Evolutionary conservation across 257 asterid species (phyloP), one percentile per base, ranked within the genome.

Genomic region (Verbascum thapsus): DNA sequence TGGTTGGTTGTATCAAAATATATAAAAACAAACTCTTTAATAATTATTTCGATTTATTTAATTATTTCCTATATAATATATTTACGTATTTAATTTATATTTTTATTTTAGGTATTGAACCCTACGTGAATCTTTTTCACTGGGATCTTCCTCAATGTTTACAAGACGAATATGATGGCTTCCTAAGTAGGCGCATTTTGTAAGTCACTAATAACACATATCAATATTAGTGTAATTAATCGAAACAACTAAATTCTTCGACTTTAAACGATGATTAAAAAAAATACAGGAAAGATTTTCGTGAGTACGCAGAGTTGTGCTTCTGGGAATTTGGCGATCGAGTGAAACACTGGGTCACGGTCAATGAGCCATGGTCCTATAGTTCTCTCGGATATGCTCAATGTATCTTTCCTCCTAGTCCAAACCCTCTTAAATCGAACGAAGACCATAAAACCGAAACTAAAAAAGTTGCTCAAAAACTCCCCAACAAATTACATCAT

Each of bases 61-160:
- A 26, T 26, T 26, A 26, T 26, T 26, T 26, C 3, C 5, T 26
- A 5, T 26, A 26, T 26, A 26, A 5, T 26, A 26, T 26, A 26
- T 26, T 26, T n/a, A n/a, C n/a, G 32, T 26, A 1, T 26, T 26
- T 5, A 26, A 26, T 26, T 26, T 2, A 26, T 26, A 26, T 12
- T 8, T 8, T 49, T 39, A 8, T 0, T 43, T 11, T 20, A 71
- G 76, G 50, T 3, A 40, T 73, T 5, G 6, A 53, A 22, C 78
- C 78, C 0, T 67, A 42, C 10, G 78, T 19, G 6, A 73, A 70
- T 2, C 63, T 73, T 8, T 73, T 59, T 16, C 78, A 73, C 48
- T 73, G 58, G 48, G 78, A 73, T 48, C 69, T 74, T 42, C 86
- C 88, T 32, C 76, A 76, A 49, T 10, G 55, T 0, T 53, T 82